Base-by-base conservation (phyloP, 2,329 filamentous ascomycete species). In the Thelonectria olida region DNA sequence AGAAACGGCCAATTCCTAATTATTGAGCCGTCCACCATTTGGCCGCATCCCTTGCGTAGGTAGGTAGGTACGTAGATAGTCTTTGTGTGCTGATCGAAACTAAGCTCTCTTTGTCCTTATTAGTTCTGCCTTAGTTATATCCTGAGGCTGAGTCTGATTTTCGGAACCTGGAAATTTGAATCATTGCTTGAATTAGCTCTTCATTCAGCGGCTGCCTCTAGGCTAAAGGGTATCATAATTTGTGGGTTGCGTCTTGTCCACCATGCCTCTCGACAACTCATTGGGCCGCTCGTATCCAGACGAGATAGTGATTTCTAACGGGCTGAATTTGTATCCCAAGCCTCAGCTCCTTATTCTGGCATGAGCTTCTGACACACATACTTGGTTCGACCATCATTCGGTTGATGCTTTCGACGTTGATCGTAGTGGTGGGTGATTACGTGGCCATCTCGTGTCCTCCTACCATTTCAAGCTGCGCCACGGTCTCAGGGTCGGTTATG, bases 141-240 rank as follows among this genome's bases (percentile, higher is more conserved):
- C 31, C 2, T n/a, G n/a, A n/a, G n/a, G n/a, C 31, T 13, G 31
- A 34, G 12, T 4, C 31, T 10, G 12, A 15, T 15, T 34, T 15
- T 15, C 4, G 7, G 15, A 4, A 4, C 31, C 9, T 13, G 28
- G 28, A 23, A n/a, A 13, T 12, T 17, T 4, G 9, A 4, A 10
- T n/a, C 12, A 10, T 19, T 42, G 22, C 3, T 39, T 45, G 52
- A 12, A 41, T 47, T 13, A 12, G 17, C 39, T 41, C 31, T 36
- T 31, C n/a, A 41, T 42, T 31, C 15, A 39, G 41, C 36, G 36
- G 28, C 12, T 13, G 19, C 6, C 20, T 47, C 19, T 34, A 47
- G 44, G 25, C 39, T 23, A 47, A 50, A 61, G 58, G 58, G 52
- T 56, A 61, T 61, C 47, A 25, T 56, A 25, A 47, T 25, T 34